Percentiles rank a stretch among this genome's conserved stretches.
Conservation (phyloP, 257 asterid genomes). For the Galeopsis tetrahit region DNA sequence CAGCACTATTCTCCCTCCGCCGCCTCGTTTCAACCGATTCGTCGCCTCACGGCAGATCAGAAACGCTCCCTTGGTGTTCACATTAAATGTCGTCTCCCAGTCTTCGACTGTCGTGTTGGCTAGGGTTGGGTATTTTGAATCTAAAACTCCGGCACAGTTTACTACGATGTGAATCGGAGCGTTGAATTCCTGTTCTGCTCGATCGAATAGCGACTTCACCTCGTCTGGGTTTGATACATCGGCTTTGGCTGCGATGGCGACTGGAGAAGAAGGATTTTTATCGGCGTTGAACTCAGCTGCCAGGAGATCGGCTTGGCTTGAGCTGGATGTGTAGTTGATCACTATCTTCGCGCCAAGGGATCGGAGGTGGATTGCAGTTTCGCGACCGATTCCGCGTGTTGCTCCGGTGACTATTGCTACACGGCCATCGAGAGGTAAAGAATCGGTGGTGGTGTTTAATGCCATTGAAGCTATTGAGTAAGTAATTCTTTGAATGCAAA, state of each 20-base stretch:
- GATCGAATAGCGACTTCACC: constrained; percentile 64
- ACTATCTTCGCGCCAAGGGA: constrained; percentile 54
- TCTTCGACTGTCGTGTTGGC: constrained; percentile 52
- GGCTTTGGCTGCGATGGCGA: constrained; percentile 60
- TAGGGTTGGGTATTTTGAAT: constrained; percentile 53
- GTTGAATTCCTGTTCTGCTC: constrained; percentile 56
- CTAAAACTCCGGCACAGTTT: constrained; percentile 60
- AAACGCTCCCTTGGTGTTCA: constrained; percentile 69
- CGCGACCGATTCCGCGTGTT: constrained; percentile 56
- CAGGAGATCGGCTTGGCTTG: constrained; percentile 41
- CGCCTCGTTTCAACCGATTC: constrained; percentile 61
- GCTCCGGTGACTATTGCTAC: constrained; percentile 57
- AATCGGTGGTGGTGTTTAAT: constrained; percentile 10
- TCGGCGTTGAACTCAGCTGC: constrained; percentile 43
- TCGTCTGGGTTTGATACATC: constrained; percentile 60
- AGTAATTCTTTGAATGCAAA: not conserved
- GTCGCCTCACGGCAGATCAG: constrained; percentile 66
- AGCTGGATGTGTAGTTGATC: constrained; percentile 49
- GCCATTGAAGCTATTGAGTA: constrained; percentile 21
- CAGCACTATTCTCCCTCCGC: constrained; percentile 68
- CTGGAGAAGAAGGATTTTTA: constrained; percentile 7
- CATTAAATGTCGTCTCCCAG: constrained; percentile 55
- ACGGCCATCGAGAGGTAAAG: constrained; percentile 43
- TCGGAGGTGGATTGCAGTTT: constrained; percentile 44
- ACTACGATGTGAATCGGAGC: constrained; percentile 58